Evolutionary conservation across 495 filamentous ascomycete species (phyloP).

Genomic region (Aspergillus affinis): DNA sequence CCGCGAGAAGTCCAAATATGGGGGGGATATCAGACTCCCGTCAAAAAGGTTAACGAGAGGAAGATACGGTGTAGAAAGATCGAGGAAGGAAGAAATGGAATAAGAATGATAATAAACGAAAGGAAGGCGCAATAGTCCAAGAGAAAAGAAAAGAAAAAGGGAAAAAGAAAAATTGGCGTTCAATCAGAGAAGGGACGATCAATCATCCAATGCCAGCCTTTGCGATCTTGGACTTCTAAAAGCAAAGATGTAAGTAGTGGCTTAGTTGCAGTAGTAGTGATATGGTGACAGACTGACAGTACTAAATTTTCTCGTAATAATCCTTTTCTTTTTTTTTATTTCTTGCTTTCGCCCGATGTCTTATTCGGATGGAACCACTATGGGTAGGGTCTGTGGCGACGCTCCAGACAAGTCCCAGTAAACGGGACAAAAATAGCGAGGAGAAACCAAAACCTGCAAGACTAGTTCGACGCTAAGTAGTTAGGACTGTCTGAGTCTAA

Average conservation of each 20-base stretch:
- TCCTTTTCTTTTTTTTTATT: conserved; percentile 4
- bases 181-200: conserved; percentile 4
- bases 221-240: conserved; percentile 1
- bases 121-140: background rate
- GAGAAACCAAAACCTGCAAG: conserved; percentile 1
- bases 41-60: background rate
- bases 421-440: conserved; percentile 26
- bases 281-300: conserved; percentile 1
- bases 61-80: background rate
- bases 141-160: background rate
- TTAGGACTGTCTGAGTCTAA: conserved; percentile 13
- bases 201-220: conserved; percentile 3
- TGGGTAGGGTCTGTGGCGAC: conserved; percentile 10
- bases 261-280: conserved; percentile 1
- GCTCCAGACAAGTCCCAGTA: conserved; percentile 10
- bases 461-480: conserved; percentile 18
- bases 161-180: background rate
- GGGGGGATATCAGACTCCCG: background rate
- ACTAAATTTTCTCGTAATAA: background rate
- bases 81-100: background rate
- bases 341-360: background rate
- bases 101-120: conserved; percentile 1
- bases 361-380: conserved; percentile 17
- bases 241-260: conserved; percentile 1
- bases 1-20: background rate